These are phyloP conservation scores for Lagenidium sp. DNA, from an alignment of 352 stramenopile genomes.

Conservation along the genomic window DNA sequence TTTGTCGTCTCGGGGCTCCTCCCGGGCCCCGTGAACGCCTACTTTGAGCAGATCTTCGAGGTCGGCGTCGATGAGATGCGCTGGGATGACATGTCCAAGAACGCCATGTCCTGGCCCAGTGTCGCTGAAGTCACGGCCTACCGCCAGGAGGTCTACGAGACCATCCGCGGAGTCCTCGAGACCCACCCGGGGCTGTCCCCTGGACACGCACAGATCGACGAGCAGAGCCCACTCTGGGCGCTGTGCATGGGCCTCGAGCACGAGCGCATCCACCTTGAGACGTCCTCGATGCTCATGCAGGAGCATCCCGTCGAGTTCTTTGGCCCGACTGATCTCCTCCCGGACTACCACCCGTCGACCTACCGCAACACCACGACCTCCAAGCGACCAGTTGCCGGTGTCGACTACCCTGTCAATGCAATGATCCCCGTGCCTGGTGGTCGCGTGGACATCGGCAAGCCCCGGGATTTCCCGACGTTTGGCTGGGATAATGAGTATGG, in stretches of 20 bases:
- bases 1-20: constrained; percentile 90
- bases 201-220: constrained; percentile 67
- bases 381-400: constrained; percentile 50
- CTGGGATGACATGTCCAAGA: constrained; percentile 98
- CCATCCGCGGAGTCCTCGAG: constrained; percentile 82
- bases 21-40: constrained; percentile 78
- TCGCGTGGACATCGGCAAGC: constrained; percentile 86
- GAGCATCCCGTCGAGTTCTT: constrained; percentile 90
- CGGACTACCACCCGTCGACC: constrained; percentile 73
- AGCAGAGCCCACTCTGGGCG: constrained; percentile 88
- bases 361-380: constrained; percentile 13
- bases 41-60: constrained; percentile 96
- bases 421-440: constrained; percentile 69
- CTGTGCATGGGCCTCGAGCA: constrained; percentile 95
- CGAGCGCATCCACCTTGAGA: constrained; percentile 97
- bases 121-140: constrained; percentile 90
- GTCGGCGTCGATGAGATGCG: constrained; percentile 98
- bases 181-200: constrained; percentile 81
- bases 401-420: constrained; percentile 87
- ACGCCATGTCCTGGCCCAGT: constrained; percentile 91
- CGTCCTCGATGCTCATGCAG: constrained; percentile 93
- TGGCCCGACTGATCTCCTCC: constrained; percentile 71
- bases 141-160: constrained; percentile 86
- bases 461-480: constrained; percentile 88
- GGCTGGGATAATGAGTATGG: constrained; percentile 99